phyloP scores from a whole-genome alignment of 179 eudicot species.

The Silene vulgaris region DNA sequence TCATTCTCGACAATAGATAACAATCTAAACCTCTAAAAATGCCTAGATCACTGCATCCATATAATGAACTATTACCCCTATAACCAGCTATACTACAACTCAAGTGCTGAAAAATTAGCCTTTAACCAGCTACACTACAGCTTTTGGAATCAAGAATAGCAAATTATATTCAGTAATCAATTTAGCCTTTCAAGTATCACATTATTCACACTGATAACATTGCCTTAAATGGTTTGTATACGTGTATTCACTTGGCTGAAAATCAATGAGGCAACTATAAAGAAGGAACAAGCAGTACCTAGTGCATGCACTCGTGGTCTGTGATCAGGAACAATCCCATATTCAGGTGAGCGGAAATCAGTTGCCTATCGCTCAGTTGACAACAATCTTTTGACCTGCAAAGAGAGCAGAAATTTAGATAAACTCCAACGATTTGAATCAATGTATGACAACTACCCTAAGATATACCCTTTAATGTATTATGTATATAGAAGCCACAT shows the following conservation, averaged over 20 bases:
- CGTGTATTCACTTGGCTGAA: background rate
- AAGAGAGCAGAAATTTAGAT: conserved; percentile 16
- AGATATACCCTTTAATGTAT: background rate
- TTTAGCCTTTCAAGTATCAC: background rate
- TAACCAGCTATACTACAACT: too few relatives aligned
- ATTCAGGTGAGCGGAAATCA: conserved; percentile 88
- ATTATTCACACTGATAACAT: background rate
- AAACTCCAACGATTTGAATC: background rate
- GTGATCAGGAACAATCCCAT: conserved; percentile 87
- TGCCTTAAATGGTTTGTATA: background rate
- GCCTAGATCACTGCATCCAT: too few relatives aligned
- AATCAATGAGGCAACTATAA: conserved; percentile 10
- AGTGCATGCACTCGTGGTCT: conserved; percentile 85
- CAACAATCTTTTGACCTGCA: conserved; percentile 79
- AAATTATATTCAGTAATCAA: background rate
- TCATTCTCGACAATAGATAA: too few relatives aligned
- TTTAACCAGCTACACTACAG: too few relatives aligned
- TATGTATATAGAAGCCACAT: too few relatives aligned
- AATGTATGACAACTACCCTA: background rate
- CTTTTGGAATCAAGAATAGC: background rate
- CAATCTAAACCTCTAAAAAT: too few relatives aligned
- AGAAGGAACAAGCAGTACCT: conserved; percentile 40
- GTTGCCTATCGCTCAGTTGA: conserved; percentile 91
- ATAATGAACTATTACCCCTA: too few relatives aligned
- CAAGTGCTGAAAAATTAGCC: too few relatives aligned